These are phyloP conservation scores for Penicillium psychrosexuale DNA, from an alignment of 2,329 filamentous ascomycete genomes.

Conservation along the genomic window DNA sequence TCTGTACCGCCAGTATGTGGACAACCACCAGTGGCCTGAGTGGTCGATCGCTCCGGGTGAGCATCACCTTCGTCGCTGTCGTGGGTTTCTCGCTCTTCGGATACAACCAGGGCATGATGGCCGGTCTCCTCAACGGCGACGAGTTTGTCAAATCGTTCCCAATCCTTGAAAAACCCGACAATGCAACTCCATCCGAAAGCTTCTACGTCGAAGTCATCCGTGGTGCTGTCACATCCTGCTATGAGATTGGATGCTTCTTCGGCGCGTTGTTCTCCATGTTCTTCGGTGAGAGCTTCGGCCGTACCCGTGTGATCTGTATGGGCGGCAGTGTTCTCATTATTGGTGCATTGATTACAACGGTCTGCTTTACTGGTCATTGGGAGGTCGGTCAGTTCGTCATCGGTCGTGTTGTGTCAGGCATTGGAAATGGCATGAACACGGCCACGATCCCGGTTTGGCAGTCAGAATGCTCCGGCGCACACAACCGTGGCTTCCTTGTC, in stretches of 20 bases:
- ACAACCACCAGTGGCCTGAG: slow-evolving; percentile 19
- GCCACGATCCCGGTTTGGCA: slow-evolving; percentile 36
- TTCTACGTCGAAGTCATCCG: slow-evolving; percentile 39
- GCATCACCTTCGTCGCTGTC: slow-evolving; percentile 24
- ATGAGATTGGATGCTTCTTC: slow-evolving; percentile 44
- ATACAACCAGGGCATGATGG: slow-evolving; percentile 26
- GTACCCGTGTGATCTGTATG: slow-evolving; percentile 46
- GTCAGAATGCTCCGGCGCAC: slow-evolving; percentile 27
- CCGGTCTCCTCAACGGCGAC: slow-evolving; percentile 19
- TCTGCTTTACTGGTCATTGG: slow-evolving; percentile 13
- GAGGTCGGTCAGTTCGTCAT: slow-evolving; percentile 37
- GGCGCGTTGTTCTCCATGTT: slow-evolving; percentile 24
- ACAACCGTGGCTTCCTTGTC: slow-evolving; percentile 28
- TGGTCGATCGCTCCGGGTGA: slow-evolving; percentile 16
- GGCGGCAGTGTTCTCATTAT: slow-evolving; percentile 48
- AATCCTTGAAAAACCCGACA: slow-evolving; percentile 9
- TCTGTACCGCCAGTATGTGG: slow-evolving; percentile 22
- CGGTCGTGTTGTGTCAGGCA: slow-evolving; percentile 30
- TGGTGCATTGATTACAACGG: slow-evolving; percentile 20
- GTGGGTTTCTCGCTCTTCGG: slow-evolving; percentile 49
- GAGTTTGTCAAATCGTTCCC: slow-evolving; percentile 17
- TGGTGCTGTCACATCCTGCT: slow-evolving; percentile 50
- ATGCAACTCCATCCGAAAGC: slow-evolving; percentile 29
- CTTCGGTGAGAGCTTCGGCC: slow-evolving; percentile 22
- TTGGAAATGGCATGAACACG: slow-evolving; percentile 30